Evolutionary conservation across 1,284 basidiomycete species (phyloP).

Genomic region (Tilletia indica): DNA sequence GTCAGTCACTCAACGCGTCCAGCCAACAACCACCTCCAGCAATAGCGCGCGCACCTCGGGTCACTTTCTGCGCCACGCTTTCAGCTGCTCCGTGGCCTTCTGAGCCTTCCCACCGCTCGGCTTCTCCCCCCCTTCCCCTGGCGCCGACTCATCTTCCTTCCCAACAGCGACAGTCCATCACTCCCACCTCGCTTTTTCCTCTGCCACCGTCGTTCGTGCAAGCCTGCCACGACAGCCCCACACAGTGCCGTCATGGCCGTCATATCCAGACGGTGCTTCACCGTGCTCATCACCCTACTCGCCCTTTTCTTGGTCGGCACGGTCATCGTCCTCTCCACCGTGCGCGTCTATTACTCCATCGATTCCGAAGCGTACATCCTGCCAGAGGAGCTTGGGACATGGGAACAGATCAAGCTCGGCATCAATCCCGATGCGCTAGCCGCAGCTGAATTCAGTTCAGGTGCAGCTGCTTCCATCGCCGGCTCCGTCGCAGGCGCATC

Average conservation of each 20-base stretch:
- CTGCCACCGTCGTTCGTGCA: no score
- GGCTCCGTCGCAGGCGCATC: background rate
- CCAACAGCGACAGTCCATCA: no score
- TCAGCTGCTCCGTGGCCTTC: no score
- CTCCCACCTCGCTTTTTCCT: no score
- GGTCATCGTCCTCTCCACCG: constrained; percentile 82
- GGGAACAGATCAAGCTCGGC: constrained; percentile 45
- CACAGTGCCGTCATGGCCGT: background rate
- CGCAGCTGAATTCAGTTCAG: background rate
- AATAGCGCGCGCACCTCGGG: no score
- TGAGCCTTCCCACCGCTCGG: no score
- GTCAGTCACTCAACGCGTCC: no score
- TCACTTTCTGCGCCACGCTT: no score
- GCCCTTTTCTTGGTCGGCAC: constrained; percentile 84
- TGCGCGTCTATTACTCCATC: constrained; percentile 86
- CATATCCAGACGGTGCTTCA: constrained; percentile 37
- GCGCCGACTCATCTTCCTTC: no score
- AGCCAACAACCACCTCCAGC: no score
- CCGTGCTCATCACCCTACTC: constrained; percentile 69
- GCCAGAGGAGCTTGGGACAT: constrained; percentile 48
- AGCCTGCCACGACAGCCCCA: no score
- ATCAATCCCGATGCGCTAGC: constrained; percentile 33
- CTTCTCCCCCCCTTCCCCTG: no score
- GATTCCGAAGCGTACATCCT: constrained; percentile 44
- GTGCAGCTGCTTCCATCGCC: background rate